phyloP scores from a whole-genome alignment of 306 rosid genomes.

The Citrullus mucosospermus region DNA sequence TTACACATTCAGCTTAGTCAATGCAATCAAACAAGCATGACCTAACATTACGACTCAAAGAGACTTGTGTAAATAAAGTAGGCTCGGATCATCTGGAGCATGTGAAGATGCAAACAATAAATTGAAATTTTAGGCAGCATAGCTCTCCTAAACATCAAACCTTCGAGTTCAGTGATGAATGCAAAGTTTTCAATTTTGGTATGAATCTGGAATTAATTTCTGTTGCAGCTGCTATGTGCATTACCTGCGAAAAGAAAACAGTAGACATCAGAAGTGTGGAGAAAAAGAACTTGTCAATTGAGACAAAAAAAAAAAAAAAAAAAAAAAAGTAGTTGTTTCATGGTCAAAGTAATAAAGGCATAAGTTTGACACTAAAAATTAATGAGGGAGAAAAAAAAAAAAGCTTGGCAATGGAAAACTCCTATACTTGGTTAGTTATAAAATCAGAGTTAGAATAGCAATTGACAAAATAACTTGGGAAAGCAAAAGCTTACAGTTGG shows the following conservation, averaged over 20 bases:
- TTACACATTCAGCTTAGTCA: not conserved
- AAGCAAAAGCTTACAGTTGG: slow-evolving; percentile 62
- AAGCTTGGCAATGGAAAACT: not conserved
- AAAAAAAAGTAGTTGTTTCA: not conserved
- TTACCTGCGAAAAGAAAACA: slow-evolving; percentile 39
- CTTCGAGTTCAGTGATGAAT: slow-evolving; percentile 58
- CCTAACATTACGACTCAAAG: not conserved
- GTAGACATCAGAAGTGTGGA: not conserved
- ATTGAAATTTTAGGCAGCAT: not conserved
- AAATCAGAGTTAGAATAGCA: not conserved
- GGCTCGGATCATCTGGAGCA: not conserved
- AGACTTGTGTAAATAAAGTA: not conserved
- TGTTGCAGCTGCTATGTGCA: slow-evolving; percentile 90
- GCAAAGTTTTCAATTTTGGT: slow-evolving; percentile 69
- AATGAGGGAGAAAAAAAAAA: not conserved
- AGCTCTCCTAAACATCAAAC: slow-evolving; percentile 29
- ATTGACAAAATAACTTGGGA: not conserved
- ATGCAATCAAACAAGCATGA: not conserved
- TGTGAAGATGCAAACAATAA: not conserved
- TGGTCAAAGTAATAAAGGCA: not conserved
- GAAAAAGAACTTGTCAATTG: not conserved
- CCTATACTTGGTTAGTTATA: not conserved
- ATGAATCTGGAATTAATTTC: slow-evolving; percentile 73
- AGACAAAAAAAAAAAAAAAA: not conserved
- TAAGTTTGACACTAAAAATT: not conserved